Percentiles rank a stretch among this genome's conserved stretches.
Evolutionary conservation across 2,329 filamentous ascomycete genomes (phyloP).

Genomic region (Xylariaceae sp.): DNA sequence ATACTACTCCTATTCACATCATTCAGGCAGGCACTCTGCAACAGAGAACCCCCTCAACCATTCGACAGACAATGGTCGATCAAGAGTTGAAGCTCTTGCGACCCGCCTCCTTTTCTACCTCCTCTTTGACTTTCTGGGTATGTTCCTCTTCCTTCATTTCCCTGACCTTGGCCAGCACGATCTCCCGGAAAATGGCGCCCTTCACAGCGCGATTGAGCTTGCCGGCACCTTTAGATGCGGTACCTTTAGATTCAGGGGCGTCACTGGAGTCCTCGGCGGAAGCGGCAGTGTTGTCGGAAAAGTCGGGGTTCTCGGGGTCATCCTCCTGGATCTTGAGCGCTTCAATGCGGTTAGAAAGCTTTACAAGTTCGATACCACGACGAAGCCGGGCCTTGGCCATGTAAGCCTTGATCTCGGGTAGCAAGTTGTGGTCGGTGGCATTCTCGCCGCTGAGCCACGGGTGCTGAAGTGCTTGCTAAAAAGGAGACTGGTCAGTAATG

Average conservation of each 20-base stretch:
- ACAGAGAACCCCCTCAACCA: background rate
- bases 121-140: conserved; percentile 60
- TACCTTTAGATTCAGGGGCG: conserved; percentile 28
- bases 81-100: conserved; percentile 32
- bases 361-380: conserved; percentile 92
- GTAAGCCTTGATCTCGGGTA: conserved; percentile 94
- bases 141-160: conserved; percentile 88
- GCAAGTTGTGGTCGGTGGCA: conserved; percentile 90
- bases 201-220: conserved; percentile 48
- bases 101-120: conserved; percentile 47
- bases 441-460: conserved; percentile 87
- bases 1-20: background rate
- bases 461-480: conserved; percentile 70
- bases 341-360: conserved; percentile 92
- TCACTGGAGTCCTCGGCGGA: conserved; percentile 45
- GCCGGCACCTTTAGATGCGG: conserved; percentile 38
- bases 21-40: background rate
- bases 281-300: conserved; percentile 57
- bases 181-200: conserved; percentile 82
- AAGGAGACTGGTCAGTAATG: background rate
- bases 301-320: conserved; percentile 67
- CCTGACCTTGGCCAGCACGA: conserved; percentile 87
- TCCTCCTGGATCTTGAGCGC: conserved; percentile 90
- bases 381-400: conserved; percentile 86
- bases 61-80: background rate